Percentiles rank a stretch among this genome's conserved stretches.
Evolutionary conservation across 495 filamentous ascomycete genomes (phyloP).

Genomic region (Neohortaea acidophila): DNA sequence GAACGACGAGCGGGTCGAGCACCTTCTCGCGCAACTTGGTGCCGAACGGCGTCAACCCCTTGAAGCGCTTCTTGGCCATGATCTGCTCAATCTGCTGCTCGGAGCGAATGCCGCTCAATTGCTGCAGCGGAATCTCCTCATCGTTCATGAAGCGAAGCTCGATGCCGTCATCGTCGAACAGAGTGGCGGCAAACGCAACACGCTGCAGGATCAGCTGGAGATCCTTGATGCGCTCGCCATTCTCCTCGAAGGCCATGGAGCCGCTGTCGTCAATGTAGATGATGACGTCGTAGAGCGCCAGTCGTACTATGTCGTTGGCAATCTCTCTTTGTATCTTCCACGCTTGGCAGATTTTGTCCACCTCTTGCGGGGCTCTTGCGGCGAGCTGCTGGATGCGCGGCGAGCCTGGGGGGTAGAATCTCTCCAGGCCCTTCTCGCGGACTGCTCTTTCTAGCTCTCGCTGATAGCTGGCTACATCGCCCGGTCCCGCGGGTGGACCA

Average conservation of each 20-base stretch:
- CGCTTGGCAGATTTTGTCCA: constrained; percentile 37
- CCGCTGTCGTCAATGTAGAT: constrained; percentile 62
- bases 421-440: constrained; percentile 42
- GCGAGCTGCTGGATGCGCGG: constrained; percentile 33
- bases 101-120: constrained; percentile 37
- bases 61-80: constrained; percentile 43
- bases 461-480: constrained; percentile 38
- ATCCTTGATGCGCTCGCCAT: constrained; percentile 51
- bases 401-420: constrained; percentile 40
- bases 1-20: constrained; percentile 43
- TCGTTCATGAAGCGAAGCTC: constrained; percentile 58
- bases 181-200: constrained; percentile 47
- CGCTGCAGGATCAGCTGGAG: constrained; percentile 45
- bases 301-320: constrained; percentile 51
- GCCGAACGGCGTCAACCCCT: constrained; percentile 54
- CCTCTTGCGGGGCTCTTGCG: constrained; percentile 26
- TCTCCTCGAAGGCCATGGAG: constrained; percentile 52
- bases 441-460: constrained; percentile 38
- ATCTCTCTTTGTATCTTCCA: constrained; percentile 47
- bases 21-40: constrained; percentile 46
- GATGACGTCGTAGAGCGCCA: constrained; percentile 50
- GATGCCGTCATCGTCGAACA: constrained; percentile 59
- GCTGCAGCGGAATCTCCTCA: constrained; percentile 11
- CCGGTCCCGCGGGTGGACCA: constrained; percentile 25
- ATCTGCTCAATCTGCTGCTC: constrained; percentile 44